Percentiles rank a stretch among this genome's conserved stretches.
phyloP scores from a whole-genome alignment of 106 monocot species.

The Dendrobium huoshanense region DNA sequence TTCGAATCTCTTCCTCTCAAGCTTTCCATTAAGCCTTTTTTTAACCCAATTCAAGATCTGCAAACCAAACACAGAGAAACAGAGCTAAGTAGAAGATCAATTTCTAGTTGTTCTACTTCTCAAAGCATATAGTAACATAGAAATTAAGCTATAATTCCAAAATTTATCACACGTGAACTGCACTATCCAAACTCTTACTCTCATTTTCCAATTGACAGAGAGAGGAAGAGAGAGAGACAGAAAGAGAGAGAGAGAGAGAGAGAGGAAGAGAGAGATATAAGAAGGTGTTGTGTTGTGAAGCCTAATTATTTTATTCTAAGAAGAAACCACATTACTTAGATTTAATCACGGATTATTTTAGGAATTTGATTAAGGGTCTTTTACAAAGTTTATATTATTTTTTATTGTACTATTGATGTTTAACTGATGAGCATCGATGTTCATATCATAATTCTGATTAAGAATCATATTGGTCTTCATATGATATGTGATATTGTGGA shows the following conservation, averaged over 20 bases:
- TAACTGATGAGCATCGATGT: too few relatives aligned
- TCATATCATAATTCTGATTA: too few relatives aligned
- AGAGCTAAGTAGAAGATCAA: not conserved
- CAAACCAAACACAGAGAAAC: not conserved
- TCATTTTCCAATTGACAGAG: not conserved
- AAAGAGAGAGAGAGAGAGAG: conserved; percentile 4
- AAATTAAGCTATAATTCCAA: too few relatives aligned
- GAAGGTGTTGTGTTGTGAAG: not conserved
- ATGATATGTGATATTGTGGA: too few relatives aligned
- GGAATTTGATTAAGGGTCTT: too few relatives aligned
- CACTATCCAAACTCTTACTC: not conserved
- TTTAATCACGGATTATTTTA: too few relatives aligned
- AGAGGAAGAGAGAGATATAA: not conserved
- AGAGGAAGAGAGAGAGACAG: not conserved
- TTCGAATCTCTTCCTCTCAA: not conserved
- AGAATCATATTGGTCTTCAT: too few relatives aligned
- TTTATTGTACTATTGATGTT: too few relatives aligned
- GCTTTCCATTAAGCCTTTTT: not conserved
- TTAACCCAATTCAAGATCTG: conserved; percentile 7
- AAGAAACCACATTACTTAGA: too few relatives aligned
- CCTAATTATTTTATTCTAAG: not conserved
- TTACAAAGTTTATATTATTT: too few relatives aligned
- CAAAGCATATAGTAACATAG: not conserved
- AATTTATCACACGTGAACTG: not conserved
- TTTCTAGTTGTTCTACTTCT: not conserved